Base-by-base conservation (phyloP, 495 filamentous ascomycete species). In the Ramalina intermedia region DNA sequence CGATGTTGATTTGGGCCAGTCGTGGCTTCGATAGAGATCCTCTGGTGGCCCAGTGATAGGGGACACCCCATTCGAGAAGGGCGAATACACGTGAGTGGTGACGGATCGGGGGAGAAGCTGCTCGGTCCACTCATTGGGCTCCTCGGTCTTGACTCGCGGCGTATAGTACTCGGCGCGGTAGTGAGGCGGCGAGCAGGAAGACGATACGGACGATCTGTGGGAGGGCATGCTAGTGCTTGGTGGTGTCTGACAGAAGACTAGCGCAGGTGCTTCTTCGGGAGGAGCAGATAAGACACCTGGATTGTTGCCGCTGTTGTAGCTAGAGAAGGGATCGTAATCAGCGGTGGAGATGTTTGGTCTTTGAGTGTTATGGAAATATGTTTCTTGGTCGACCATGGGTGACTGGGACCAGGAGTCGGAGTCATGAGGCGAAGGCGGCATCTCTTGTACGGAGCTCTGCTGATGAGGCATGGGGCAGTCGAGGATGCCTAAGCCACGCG, bases 301-400 rank as follows among this genome's bases (percentile, higher is more conserved):
- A 29, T 57, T 60, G 37, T 53, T 36, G 16, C 35, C 27, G 12
- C 44, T 42, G 23, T 51, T 45, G 46, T 49, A 60, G 23, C 51
- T 55, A 11, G 57, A 60, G 50, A 60, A 60, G 16, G 57, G 57
- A 55, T 60, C 48, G 38, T 46, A 60, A 35, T 55, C 52, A n/a
- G 52, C 42, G 11, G 57, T 47, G 46, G 55, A 57, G 47, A 60
- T 55, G 33, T 60, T 52, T 41, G 57, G 57, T 20, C 51, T 55
- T 36, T 60, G 57, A 13, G 57, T 46, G 11, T 51, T 58, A 17
- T 57, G 57, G 12, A 49, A 52, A 33, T 52, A 60, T 16, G 44
- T n/a, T 16, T 60, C 57, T 49, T 57, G 54, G 38, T 60, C 57
- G 55, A 60, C 56, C 39, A 57, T 52, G 20, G 57, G 55, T 12